Percentiles rank a stretch among this genome's conserved stretches.
These are phyloP conservation scores for Psilocybe tampanensis DNA, from an alignment of 768 basidiomycete genomes.

Conservation along the genomic window DNA sequence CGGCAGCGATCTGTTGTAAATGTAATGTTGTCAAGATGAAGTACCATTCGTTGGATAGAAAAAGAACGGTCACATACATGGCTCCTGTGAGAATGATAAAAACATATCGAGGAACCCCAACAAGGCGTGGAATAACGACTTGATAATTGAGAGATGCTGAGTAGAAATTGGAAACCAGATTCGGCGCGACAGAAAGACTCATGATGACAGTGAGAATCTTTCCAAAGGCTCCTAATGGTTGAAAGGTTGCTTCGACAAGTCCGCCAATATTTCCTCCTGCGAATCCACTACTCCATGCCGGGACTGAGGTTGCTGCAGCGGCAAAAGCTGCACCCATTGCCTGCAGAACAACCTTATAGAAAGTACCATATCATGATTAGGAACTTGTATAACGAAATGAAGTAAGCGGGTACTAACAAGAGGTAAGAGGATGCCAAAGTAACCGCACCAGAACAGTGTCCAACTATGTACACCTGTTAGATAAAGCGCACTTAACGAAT, in stretches of 20 bases:
- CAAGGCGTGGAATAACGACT: slow-evolving; percentile 58
- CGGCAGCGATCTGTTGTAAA: slow-evolving; percentile 49
- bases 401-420: slow-evolving; percentile 33
- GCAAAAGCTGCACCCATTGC: slow-evolving; percentile 64
- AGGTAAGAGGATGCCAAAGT: slow-evolving; percentile 66
- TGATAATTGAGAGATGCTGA: slow-evolving; percentile 75
- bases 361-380: background rate
- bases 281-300: slow-evolving; percentile 53
- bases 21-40: no score
- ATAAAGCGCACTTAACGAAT: background rate
- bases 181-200: slow-evolving; percentile 77
- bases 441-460: slow-evolving; percentile 70
- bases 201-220: slow-evolving; percentile 79
- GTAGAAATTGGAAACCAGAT: slow-evolving; percentile 82
- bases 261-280: slow-evolving; percentile 64
- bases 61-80: slow-evolving; percentile 47
- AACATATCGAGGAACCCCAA: slow-evolving; percentile 69
- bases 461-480: slow-evolving; percentile 28
- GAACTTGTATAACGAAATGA: background rate
- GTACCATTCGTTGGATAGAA: no score
- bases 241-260: slow-evolving; percentile 66
- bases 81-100: slow-evolving; percentile 72
- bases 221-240: slow-evolving; percentile 69
- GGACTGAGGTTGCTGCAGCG: slow-evolving; percentile 53
- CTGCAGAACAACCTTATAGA: slow-evolving; percentile 40